These are phyloP conservation scores for Nicotiana tomentosiformis DNA, from an alignment of 257 asterid species.

Conservation along the genomic window DNA sequence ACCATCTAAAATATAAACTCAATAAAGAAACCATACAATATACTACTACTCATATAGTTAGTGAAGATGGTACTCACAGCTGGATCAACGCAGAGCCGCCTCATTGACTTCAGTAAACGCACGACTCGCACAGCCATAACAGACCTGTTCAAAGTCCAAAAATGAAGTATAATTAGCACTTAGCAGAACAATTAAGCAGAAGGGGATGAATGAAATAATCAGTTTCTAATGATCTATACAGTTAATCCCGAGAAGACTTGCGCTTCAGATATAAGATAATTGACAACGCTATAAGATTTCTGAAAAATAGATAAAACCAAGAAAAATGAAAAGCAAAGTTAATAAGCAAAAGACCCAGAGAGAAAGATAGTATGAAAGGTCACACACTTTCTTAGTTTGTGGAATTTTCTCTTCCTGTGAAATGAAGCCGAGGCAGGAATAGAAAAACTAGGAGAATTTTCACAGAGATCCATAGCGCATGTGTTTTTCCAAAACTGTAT, in stretches of 20 bases:
- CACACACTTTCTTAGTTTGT: not conserved
- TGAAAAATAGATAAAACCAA: not conserved
- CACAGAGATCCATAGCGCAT: not conserved
- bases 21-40: not conserved
- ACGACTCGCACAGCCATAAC: not conserved
- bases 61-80: not conserved
- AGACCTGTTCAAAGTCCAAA: not conserved
- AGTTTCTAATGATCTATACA: too few relatives aligned
- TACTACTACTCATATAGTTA: too few relatives aligned
- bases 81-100: not conserved
- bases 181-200: too few relatives aligned
- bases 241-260: too few relatives aligned
- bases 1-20: too few relatives aligned
- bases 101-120: not conserved
- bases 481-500: not conserved
- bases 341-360: not conserved
- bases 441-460: not conserved
- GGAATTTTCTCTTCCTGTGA: not conserved
- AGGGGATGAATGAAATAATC: too few relatives aligned
- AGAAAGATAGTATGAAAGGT: too few relatives aligned
- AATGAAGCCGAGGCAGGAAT: not conserved
- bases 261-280: too few relatives aligned
- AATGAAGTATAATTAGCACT: not conserved
- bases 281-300: too few relatives aligned
- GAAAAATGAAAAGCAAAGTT: not conserved